These are phyloP conservation scores for Coemansia sp. DNA, from an alignment of 192 early-diverging fungal species.

Conservation along the genomic window DNA sequence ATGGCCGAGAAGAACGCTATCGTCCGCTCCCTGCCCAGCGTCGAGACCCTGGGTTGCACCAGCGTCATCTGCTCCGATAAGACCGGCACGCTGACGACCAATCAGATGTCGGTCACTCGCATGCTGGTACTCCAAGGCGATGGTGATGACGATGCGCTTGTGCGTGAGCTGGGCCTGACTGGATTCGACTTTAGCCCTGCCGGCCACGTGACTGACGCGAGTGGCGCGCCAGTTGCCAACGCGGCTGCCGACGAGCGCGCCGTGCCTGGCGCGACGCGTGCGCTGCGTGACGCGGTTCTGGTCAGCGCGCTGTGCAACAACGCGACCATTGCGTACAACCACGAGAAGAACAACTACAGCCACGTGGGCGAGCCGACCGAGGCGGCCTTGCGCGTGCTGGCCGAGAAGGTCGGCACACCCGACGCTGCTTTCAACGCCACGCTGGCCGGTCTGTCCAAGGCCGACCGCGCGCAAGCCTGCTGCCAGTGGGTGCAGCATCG, in stretches of 20 bases:
- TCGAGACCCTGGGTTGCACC: conserved; percentile 98
- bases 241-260: conserved; percentile 61
- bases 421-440: conserved; percentile 67
- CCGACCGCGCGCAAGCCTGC: conserved; percentile 67
- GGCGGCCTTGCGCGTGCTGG: conserved; percentile 91
- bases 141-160: background rate
- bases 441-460: conserved; percentile 53
- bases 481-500: conserved; percentile 72
- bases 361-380: conserved; percentile 98
- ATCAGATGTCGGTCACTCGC: conserved; percentile 93
- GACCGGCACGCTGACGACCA: conserved; percentile 98
- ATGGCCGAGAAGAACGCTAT: conserved; percentile 98
- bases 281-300: conserved; percentile 32
- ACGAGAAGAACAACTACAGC: conserved; percentile 64
- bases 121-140: conserved; percentile 41
- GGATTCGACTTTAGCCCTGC: conserved; percentile 88
- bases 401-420: conserved; percentile 90
- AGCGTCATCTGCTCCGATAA: conserved; percentile 99
- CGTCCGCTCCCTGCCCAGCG: conserved; percentile 87
- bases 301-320: conserved; percentile 94
- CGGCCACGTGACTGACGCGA: conserved; percentile 63
- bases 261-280: conserved; percentile 73
- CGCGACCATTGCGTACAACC: conserved; percentile 80
- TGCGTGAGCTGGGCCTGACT: conserved; percentile 76
- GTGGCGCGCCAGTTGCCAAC: conserved; percentile 55